phyloP scores from a whole-genome alignment of 495 filamentous ascomycete genomes.

The Penicillium bialowiezense region DNA sequence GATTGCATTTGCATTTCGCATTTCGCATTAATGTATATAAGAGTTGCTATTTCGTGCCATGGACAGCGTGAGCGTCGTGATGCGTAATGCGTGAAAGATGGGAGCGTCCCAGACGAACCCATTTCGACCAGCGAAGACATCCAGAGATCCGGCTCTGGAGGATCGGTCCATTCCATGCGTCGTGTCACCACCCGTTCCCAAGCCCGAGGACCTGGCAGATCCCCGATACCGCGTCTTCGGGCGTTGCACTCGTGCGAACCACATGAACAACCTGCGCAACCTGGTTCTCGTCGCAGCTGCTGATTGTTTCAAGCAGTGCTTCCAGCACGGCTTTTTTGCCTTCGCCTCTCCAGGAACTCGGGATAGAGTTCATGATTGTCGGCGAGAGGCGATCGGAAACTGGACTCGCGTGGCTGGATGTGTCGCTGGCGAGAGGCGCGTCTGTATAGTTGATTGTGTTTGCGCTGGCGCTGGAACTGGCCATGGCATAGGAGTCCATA shows the following conservation, averaged over 20 bases:
- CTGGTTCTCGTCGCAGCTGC: constrained; percentile 28
- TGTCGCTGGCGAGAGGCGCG: neutral
- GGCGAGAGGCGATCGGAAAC: neutral
- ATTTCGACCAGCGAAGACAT: neutral
- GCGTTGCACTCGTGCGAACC: constrained; percentile 27
- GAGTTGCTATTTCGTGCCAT: neutral
- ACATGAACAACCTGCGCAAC: constrained; percentile 30
- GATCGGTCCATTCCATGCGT: no score
- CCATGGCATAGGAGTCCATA: neutral
- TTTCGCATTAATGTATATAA: constrained; percentile 12
- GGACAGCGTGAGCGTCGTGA: constrained; percentile 1
- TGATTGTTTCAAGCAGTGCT: constrained; percentile 30
- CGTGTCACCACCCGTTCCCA: constrained; percentile 2
- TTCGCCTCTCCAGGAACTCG: constrained; percentile 21
- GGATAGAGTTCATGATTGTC: constrained; percentile 8
- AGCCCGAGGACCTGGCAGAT: constrained; percentile 30
- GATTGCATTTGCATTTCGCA: constrained; percentile 4
- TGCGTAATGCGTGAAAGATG: neutral
- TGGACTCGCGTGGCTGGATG: neutral
- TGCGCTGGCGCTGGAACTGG: neutral
- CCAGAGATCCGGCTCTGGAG: neutral
- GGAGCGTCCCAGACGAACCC: neutral
- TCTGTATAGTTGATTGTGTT: neutral
- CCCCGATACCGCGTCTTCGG: constrained; percentile 33
- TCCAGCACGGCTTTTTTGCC: constrained; percentile 29